Conservation (phyloP, 495 filamentous ascomycete species). For the Cryomyces minteri region DNA sequence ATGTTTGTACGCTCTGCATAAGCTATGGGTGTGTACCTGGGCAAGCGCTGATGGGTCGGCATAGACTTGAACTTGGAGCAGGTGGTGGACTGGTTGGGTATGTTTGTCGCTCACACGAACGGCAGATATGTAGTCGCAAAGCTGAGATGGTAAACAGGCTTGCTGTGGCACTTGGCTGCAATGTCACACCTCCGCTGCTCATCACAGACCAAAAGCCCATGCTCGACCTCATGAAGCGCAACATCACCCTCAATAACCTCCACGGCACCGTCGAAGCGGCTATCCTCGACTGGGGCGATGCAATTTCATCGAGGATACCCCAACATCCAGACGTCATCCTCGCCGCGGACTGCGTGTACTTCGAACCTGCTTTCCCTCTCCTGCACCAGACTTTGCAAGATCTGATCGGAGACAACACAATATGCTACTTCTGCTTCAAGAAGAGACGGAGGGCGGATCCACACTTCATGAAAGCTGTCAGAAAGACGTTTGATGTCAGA, state of each 20-base stretch:
- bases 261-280: slow-evolving; percentile 36
- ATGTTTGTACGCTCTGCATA: slow-evolving; percentile 41
- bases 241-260: slow-evolving; percentile 62
- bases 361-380: slow-evolving; percentile 83
- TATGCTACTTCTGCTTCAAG: slow-evolving; percentile 92
- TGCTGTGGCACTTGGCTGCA: slow-evolving; percentile 41
- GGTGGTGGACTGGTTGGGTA: slow-evolving; percentile 75
- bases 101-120: neutral
- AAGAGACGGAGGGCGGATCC: slow-evolving; percentile 45
- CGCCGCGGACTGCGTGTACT: slow-evolving; percentile 94
- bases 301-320: slow-evolving; percentile 26
- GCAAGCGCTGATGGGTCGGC: slow-evolving; percentile 3
- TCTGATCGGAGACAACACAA: slow-evolving; percentile 28
- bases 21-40: neutral
- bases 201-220: slow-evolving; percentile 82
- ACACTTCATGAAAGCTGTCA: slow-evolving; percentile 27
- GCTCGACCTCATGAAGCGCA: slow-evolving; percentile 62
- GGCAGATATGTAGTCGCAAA: neutral
- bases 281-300: slow-evolving; percentile 60
- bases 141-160: slow-evolving; percentile 23
- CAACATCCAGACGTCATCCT: slow-evolving; percentile 58
- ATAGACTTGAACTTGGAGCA: slow-evolving; percentile 79
- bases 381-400: slow-evolving; percentile 55
- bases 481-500: slow-evolving; percentile 24
- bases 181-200: slow-evolving; percentile 32